phyloP scores from a whole-genome alignment of 2,329 filamentous ascomycete species.

The Thelonectria discophora region DNA sequence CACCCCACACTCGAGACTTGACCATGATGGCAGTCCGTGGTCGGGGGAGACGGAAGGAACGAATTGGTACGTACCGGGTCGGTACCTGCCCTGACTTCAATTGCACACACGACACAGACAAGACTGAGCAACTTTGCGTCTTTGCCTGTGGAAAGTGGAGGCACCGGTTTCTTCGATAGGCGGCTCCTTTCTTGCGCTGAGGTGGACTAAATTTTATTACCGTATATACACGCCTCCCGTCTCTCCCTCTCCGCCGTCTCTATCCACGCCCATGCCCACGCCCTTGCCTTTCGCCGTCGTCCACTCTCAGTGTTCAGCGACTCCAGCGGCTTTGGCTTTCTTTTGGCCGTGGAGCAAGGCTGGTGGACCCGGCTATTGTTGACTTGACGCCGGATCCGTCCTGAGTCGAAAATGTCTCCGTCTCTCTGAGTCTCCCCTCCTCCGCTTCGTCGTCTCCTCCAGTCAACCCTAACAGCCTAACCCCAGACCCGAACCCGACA shows the following conservation, averaged over 20 bases:
- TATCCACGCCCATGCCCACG: background rate
- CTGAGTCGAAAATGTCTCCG: background rate
- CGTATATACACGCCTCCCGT: too few relatives aligned
- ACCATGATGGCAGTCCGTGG: background rate
- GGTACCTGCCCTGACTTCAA: background rate
- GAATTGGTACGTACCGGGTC: background rate
- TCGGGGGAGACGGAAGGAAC: background rate
- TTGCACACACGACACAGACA: background rate
- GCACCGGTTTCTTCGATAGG: background rate
- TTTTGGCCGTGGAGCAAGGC: conserved; percentile 4
- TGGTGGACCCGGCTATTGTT: conserved; percentile 7
- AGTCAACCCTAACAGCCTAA: background rate
- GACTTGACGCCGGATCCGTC: conserved; percentile 1
- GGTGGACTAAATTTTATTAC: too few relatives aligned
- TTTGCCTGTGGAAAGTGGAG: background rate
- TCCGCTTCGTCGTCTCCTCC: background rate
- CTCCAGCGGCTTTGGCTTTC: background rate
- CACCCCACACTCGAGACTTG: conserved; percentile 10
- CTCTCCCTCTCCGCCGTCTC: too few relatives aligned
- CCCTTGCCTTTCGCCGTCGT: too few relatives aligned
- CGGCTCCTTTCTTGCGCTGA: too few relatives aligned
- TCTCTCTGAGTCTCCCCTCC: background rate
- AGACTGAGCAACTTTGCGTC: background rate
- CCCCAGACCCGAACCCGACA: background rate
- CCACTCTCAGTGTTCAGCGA: background rate